These are phyloP conservation scores for Eucalyptus rudis DNA, from an alignment of 345 rosid species.

Conservation along the genomic window DNA sequence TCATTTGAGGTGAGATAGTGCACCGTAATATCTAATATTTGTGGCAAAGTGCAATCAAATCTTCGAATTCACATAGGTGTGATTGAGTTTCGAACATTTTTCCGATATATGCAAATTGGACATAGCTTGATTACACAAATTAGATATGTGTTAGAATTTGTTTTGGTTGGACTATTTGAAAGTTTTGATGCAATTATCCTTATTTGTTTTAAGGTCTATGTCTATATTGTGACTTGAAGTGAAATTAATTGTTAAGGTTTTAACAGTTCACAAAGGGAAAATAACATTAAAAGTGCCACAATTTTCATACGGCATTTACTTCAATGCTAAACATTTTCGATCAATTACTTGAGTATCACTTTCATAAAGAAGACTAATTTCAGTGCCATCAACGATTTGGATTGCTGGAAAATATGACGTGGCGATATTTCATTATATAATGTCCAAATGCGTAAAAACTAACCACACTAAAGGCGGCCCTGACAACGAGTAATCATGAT, in stretches of 20 bases:
- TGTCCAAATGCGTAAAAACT: not conserved
- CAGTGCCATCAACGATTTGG: not conserved
- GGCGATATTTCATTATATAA: not conserved
- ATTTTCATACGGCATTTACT: not conserved
- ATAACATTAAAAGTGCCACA: not conserved
- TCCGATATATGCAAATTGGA: not conserved
- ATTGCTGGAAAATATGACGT: not conserved
- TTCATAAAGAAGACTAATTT: not conserved
- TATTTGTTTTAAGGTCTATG: not conserved
- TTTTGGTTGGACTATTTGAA: not conserved
- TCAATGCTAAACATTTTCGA: accelerated
- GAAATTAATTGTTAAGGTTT: not conserved
- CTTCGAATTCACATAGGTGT: not conserved
- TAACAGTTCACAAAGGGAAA: not conserved
- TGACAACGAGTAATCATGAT: slow-evolving; percentile 79
- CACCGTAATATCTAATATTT: not conserved
- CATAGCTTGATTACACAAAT: not conserved
- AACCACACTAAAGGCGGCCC: slow-evolving; percentile 44
- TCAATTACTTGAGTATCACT: not conserved
- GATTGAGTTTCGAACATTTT: not conserved
- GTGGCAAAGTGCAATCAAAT: not conserved
- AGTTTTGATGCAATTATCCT: not conserved
- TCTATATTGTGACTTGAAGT: not conserved
- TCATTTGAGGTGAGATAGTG: not conserved
- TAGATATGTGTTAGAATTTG: not conserved